Evolutionary conservation across 495 filamentous ascomycete genomes (phyloP).

Genomic region (Pyronema domesticum): DNA sequence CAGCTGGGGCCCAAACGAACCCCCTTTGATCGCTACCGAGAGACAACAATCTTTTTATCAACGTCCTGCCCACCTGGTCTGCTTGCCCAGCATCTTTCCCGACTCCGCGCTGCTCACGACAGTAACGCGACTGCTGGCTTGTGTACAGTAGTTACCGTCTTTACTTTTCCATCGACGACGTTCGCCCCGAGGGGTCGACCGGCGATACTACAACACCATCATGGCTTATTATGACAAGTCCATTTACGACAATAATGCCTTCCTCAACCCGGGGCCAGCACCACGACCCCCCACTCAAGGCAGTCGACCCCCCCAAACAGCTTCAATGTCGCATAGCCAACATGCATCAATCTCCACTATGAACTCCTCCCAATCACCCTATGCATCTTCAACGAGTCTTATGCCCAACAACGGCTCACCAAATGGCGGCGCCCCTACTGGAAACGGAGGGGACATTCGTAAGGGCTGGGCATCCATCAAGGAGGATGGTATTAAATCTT

Average conservation of each 20-base stretch:
- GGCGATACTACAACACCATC: slow-evolving; percentile 1
- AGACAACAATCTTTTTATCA: not conserved
- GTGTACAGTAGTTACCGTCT: not conserved
- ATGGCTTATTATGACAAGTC: slow-evolving; percentile 6
- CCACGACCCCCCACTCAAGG: slow-evolving; percentile 60
- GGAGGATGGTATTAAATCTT: slow-evolving; percentile 67
- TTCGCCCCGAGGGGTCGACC: not conserved
- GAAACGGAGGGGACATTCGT: slow-evolving; percentile 48
- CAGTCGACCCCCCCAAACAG: slow-evolving; percentile 32
- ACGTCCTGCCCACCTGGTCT: not conserved
- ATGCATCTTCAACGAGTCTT: slow-evolving; percentile 48
- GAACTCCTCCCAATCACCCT: slow-evolving; percentile 33
- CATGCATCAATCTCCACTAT: slow-evolving; percentile 47
- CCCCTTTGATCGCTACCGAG: not conserved
- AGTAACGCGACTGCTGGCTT: not conserved
- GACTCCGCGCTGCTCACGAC: not conserved
- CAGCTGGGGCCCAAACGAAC: not conserved
- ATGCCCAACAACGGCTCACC: slow-evolving; percentile 34
- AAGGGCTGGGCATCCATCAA: slow-evolving; percentile 72
- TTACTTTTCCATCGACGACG: not conserved
- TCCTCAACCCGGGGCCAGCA: slow-evolving; percentile 94
- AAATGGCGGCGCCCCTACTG: slow-evolving; percentile 12
- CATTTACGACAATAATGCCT: slow-evolving; percentile 27
- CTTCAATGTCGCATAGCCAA: slow-evolving; percentile 55
- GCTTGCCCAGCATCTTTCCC: not conserved